phyloP scores from a whole-genome alignment of 192 early-diverging fungal species.

The Coemansia sp. region DNA sequence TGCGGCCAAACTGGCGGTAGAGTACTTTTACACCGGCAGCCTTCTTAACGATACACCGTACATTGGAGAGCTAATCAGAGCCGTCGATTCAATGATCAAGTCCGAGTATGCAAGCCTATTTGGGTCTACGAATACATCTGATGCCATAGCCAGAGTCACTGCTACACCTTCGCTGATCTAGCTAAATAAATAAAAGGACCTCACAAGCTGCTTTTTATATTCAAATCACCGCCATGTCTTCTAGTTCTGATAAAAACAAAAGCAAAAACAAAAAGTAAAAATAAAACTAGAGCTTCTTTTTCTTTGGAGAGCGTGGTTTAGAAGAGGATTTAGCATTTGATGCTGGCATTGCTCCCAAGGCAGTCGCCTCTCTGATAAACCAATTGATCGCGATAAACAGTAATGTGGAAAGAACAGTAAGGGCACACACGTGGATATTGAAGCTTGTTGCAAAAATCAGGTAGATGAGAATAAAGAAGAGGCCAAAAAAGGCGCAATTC shows the following conservation, averaged over 20 bases:
- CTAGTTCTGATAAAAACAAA: not conserved
- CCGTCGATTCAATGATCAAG: constrained; percentile 22
- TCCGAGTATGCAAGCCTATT: constrained; percentile 16
- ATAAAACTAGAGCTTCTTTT: constrained; percentile 33
- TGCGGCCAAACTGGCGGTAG: constrained; percentile 21
- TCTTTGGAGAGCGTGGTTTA: constrained; percentile 14
- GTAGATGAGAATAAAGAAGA: constrained; percentile 44
- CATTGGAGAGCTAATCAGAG: constrained; percentile 46
- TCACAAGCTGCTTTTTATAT: not conserved
- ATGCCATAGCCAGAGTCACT: not conserved
- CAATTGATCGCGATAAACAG: constrained; percentile 50
- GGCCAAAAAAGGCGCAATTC: constrained; percentile 49
- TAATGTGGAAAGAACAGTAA: constrained; percentile 33
- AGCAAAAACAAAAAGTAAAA: not conserved
- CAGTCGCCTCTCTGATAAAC: constrained; percentile 34
- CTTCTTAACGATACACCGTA: constrained; percentile 46
- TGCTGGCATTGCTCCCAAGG: constrained; percentile 14
- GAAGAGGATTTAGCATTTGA: not conserved
- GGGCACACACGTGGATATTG: constrained; percentile 51
- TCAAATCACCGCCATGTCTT: not conserved
- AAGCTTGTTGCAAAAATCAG: constrained; percentile 43
- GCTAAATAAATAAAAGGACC: too few species aligned
- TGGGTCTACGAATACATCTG: not conserved
- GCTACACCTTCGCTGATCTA: not conserved
- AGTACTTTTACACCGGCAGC: constrained; percentile 28